Conservation (phyloP, 306 rosid genomes). For the Betula pendula region DNA sequence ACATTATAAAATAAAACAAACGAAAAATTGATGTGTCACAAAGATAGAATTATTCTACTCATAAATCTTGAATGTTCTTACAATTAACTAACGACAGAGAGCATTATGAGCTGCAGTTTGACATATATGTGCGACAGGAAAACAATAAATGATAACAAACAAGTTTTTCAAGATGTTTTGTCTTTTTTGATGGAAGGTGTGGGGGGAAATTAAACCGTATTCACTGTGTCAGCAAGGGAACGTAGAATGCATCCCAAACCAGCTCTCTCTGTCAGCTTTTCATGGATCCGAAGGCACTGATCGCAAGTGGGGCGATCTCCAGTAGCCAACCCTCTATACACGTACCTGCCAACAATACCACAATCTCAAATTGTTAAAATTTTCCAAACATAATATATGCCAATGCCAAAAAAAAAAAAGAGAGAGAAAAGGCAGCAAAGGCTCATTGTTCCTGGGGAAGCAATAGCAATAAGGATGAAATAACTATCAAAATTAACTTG, state of each 20-base stretch:
- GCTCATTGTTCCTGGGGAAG: too few species aligned
- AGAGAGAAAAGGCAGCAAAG: too few species aligned
- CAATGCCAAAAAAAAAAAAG: background rate
- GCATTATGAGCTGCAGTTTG: slow-evolving; percentile 15
- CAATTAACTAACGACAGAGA: background rate
- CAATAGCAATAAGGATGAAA: too few species aligned
- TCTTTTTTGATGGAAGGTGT: background rate
- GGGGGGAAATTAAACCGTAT: slow-evolving; percentile 60
- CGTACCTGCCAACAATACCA: slow-evolving; percentile 55
- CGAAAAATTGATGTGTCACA: background rate
- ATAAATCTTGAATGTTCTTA: background rate
- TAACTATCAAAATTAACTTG: background rate
- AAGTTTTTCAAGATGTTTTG: background rate
- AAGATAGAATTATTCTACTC: background rate
- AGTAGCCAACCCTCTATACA: slow-evolving; percentile 90
- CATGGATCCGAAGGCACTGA: slow-evolving; percentile 87
- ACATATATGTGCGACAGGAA: slow-evolving; percentile 18
- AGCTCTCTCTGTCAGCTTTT: slow-evolving; percentile 85
- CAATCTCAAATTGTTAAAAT: background rate
- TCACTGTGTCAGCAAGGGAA: slow-evolving; percentile 76
- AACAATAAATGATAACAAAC: background rate
- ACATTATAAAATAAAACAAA: background rate
- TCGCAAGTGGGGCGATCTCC: slow-evolving; percentile 98
- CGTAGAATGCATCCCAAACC: slow-evolving; percentile 96
- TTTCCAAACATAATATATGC: background rate